phyloP scores from a whole-genome alignment of 345 rosid genomes.

The Gossypium sturtianum region DNA sequence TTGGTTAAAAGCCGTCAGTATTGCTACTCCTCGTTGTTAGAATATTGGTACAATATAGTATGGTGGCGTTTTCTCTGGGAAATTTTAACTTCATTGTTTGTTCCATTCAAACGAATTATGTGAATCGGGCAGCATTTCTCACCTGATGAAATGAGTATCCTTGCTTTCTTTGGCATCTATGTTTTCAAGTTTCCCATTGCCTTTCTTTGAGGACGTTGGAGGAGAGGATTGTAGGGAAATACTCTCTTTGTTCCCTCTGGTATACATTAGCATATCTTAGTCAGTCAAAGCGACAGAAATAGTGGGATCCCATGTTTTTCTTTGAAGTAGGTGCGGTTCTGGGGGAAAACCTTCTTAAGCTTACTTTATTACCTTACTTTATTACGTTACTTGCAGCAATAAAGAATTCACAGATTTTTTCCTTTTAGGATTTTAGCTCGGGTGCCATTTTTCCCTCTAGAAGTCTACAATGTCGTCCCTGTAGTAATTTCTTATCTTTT shows the following conservation, averaged over 20 bases:
- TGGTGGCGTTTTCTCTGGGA: neutral
- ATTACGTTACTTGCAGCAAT: neutral
- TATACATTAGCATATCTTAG: neutral
- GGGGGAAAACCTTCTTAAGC: neutral
- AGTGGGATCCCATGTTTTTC: neutral
- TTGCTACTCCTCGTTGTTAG: neutral
- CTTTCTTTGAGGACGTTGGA: neutral
- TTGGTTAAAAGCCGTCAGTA: neutral
- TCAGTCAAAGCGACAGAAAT: neutral
- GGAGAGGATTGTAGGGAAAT: neutral
- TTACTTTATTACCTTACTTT: neutral
- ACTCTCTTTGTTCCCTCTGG: neutral
- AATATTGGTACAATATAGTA: neutral
- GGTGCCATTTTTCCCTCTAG: neutral
- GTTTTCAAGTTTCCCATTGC: neutral
- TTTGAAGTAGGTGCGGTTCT: neutral
- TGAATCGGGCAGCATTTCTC: neutral
- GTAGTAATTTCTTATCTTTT: neutral
- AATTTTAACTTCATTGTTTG: neutral
- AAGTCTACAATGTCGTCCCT: neutral
- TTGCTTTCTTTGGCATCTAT: neutral
- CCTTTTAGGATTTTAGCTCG: neutral
- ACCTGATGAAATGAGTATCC: neutral
- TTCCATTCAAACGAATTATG: neutral
- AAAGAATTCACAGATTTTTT: neutral